Base-by-base conservation (phyloP, 176 grass and related monocot genomes). In the Juncus inflexus region DNA sequence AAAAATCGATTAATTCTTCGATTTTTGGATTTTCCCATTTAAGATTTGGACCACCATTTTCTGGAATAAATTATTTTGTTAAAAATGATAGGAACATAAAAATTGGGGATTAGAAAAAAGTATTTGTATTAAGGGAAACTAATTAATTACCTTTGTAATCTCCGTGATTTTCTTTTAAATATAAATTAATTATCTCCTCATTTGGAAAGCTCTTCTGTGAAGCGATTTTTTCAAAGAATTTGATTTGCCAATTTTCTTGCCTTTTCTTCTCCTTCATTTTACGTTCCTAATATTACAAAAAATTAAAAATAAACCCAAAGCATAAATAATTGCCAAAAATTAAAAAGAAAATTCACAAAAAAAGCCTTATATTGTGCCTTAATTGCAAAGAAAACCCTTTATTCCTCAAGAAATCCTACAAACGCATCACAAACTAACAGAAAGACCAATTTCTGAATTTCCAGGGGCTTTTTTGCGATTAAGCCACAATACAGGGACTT, bases 181-280 rank as follows among this genome's bases (percentile, higher is more conserved):
- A 99, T 68, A 99, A 76, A 67, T 68, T 73, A 77, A 92, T 99
- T 64, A 92, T 92, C 51, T 91, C 85, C 74, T 76, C 75, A 60
- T 99, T 99, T 35, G 88, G 94, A 76, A 92, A 99, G 38, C 86
- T 92, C 55, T 79, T 67, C 85, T 82, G 74, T 50, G 78, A 77
- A 60, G 88, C 75, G 75, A 99, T 84, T 73, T 76, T 89, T 78
- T 84, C 83, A 78, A 72, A 92, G 45, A 89, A 65, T 74, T 89
- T 92, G 42, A 86, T 83, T 81, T 83, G 70, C 94, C 88, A 99
- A 66, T 78, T 99, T 86, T 92, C 88, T 72, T 73, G 75, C 59
- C 14, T 81, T 43, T 51, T 83, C 65, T 86, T 81, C 40, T 77
- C 85, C 81, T 92, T 99, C 49, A 77, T 40, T 40, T 82, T 62